A percentile compares a stretch with the other conserved stretches of the same genome.
phyloP scores from a whole-genome alignment of 1,284 basidiomycete species.

The Golubevia pallescens region DNA sequence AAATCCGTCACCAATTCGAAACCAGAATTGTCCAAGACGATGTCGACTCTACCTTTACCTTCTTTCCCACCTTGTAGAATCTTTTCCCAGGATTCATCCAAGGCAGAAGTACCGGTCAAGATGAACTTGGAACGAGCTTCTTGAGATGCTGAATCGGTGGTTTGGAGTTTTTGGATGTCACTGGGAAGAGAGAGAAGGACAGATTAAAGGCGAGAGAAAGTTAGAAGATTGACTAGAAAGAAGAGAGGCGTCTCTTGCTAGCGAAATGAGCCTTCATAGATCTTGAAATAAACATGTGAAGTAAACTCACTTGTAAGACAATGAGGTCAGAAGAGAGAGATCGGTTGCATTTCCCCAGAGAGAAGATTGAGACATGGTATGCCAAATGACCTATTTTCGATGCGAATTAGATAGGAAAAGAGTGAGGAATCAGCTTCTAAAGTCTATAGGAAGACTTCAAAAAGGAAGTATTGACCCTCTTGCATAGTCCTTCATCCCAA shows the following conservation, averaged over 20 bases:
- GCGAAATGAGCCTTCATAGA: too few relatives aligned
- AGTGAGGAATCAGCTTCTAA: too few relatives aligned
- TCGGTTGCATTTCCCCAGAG: slow-evolving; percentile 62
- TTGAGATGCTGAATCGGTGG: slow-evolving; percentile 41
- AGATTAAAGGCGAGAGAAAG: too few relatives aligned
- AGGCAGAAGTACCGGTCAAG: slow-evolving; percentile 31
- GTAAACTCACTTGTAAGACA: too few relatives aligned
- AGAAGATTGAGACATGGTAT: slow-evolving; percentile 49
- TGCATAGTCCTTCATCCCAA: too few relatives aligned
- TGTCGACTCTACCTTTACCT: slow-evolving; percentile 37
- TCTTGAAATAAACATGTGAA: too few relatives aligned
- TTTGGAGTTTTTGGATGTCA: slow-evolving; percentile 55
- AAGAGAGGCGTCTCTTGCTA: too few relatives aligned
- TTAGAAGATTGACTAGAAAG: too few relatives aligned
- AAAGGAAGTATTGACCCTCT: too few relatives aligned
- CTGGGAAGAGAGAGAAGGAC: slow-evolving; percentile 2
- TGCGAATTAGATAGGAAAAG: too few relatives aligned
- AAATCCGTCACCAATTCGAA: slow-evolving; percentile 59
- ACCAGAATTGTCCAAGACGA: slow-evolving; percentile 59
- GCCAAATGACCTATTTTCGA: slow-evolving; percentile 32
- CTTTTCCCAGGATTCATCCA: slow-evolving; percentile 39
- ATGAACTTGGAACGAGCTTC: slow-evolving; percentile 27
- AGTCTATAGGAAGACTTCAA: too few relatives aligned
- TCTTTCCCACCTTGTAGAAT: slow-evolving; percentile 19
- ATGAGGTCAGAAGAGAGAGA: slow-evolving; percentile 50